These are phyloP conservation scores for Geranium brycei DNA, from an alignment of 345 rosid genomes.

Conservation along the genomic window DNA sequence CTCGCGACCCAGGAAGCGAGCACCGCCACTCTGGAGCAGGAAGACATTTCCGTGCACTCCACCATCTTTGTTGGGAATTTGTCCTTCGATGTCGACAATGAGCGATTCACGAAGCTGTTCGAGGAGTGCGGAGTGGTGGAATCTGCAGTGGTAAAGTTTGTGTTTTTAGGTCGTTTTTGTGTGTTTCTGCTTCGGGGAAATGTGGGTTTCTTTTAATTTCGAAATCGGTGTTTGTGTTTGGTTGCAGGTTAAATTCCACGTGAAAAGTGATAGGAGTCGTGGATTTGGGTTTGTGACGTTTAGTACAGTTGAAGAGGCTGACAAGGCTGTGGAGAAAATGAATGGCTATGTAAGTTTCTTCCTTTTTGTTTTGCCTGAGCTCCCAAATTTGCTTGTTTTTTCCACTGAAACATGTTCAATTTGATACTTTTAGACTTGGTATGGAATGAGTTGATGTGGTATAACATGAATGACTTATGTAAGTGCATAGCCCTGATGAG, in stretches of 20 bases:
- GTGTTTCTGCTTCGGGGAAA: not conserved
- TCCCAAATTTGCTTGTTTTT: not conserved
- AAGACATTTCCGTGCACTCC: slow-evolving; percentile 68
- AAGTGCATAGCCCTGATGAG: too few relatives aligned
- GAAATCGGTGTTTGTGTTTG: not conserved
- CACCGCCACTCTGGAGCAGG: slow-evolving; percentile 15
- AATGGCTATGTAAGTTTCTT: slow-evolving; percentile 54
- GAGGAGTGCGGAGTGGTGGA: slow-evolving; percentile 87
- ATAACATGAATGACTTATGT: too few relatives aligned
- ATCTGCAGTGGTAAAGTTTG: slow-evolving; percentile 62
- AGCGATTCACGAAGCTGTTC: slow-evolving; percentile 69
- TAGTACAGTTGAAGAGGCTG: slow-evolving; percentile 84
- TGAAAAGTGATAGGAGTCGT: slow-evolving; percentile 73
- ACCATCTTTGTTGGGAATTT: slow-evolving; percentile 82
- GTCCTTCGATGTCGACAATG: slow-evolving; percentile 68
- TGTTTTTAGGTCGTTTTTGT: not conserved
- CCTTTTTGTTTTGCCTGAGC: not conserved
- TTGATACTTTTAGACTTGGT: not conserved
- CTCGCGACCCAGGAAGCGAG: slow-evolving; percentile 47
- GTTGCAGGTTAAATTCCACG: slow-evolving; percentile 68
- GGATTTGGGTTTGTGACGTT: slow-evolving; percentile 92
- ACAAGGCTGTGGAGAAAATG: slow-evolving; percentile 56
- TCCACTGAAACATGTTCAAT: not conserved
- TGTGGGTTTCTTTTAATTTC: not conserved
- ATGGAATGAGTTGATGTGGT: not conserved